These are phyloP conservation scores for Peronosclerospora sorghi DNA, from an alignment of 352 stramenopile genomes.

Conservation along the genomic window DNA sequence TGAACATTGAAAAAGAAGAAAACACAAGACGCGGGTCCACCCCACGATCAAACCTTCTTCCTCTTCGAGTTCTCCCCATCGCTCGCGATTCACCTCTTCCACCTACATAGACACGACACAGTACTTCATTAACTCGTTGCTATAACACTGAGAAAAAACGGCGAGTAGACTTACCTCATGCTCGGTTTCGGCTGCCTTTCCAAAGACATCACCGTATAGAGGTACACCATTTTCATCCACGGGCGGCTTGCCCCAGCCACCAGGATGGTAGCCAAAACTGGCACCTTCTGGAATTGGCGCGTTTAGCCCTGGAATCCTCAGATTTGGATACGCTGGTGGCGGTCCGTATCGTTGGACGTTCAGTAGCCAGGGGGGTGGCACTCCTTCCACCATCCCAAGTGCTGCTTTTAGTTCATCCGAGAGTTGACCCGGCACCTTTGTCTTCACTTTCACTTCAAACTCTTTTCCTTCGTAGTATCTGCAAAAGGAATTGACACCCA, in stretches of 20 bases:
- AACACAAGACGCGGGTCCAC: too few species aligned
- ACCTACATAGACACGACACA: constrained; percentile 10
- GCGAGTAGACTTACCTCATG: constrained; percentile 12
- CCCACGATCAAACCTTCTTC: constrained; percentile 28
- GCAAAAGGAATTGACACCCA: neutral
- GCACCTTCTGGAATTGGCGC: constrained; percentile 90
- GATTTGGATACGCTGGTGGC: constrained; percentile 92
- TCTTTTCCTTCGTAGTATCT: constrained; percentile 99
- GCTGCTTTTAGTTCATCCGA: constrained; percentile 83
- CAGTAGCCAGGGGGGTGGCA: constrained; percentile 94
- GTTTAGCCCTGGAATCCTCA: constrained; percentile 96
- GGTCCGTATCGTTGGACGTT: constrained; percentile 98
- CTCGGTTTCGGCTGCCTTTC: constrained; percentile 29
- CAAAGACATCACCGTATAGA: constrained; percentile 97
- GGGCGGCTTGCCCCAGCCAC: constrained; percentile 96
- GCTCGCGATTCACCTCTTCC: constrained; percentile 44
- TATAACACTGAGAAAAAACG: neutral
- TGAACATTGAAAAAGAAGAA: neutral
- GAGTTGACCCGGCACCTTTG: constrained; percentile 85
- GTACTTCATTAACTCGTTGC: neutral
- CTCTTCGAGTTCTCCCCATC: constrained; percentile 64
- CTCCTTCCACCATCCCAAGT: constrained; percentile 89
- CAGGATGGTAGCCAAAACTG: constrained; percentile 93
- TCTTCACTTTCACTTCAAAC: constrained; percentile 86
- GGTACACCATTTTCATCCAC: constrained; percentile 92